Conservation (phyloP, 2,329 filamentous ascomycete species). For the Penicillium digitatum region DNA sequence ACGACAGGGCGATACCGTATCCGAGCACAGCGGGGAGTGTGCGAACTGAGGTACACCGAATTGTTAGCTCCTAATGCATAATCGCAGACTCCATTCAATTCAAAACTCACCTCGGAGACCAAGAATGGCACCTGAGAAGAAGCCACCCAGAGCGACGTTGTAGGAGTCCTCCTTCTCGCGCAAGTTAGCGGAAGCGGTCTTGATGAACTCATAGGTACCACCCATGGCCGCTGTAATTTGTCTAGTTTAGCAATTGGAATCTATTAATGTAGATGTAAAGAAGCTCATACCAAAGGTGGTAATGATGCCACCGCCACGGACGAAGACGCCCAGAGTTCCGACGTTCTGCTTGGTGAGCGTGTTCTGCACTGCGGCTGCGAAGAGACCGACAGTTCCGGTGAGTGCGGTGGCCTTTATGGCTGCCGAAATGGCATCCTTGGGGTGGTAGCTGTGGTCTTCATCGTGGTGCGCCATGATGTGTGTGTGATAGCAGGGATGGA, state of each 20-base stretch:
- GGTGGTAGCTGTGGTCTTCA: slow-evolving; percentile 58
- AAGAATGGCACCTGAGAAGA: slow-evolving; percentile 67
- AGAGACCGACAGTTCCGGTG: slow-evolving; percentile 64
- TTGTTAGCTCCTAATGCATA: slow-evolving; percentile 15
- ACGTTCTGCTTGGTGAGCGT: slow-evolving; percentile 78
- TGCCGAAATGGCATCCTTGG: slow-evolving; percentile 68
- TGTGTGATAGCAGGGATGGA: slow-evolving; percentile 22
- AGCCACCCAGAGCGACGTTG: slow-evolving; percentile 72
- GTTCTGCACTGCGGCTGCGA: slow-evolving; percentile 78
- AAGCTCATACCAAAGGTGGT: slow-evolving; percentile 58
- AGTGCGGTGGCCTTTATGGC: slow-evolving; percentile 62
- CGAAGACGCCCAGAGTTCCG: slow-evolving; percentile 75
- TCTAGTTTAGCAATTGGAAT: slow-evolving; percentile 11
- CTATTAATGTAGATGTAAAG: slow-evolving; percentile 7
- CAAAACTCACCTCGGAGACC: slow-evolving; percentile 63
- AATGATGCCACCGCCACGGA: slow-evolving; percentile 71
- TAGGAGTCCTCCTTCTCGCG: slow-evolving; percentile 76
- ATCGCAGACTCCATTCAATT: neutral
- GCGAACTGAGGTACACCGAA: slow-evolving; percentile 45
- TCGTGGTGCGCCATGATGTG: slow-evolving; percentile 48
- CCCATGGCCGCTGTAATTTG: slow-evolving; percentile 61
- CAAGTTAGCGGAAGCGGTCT: slow-evolving; percentile 74
- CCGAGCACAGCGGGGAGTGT: slow-evolving; percentile 68
- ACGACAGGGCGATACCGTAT: slow-evolving; percentile 58
- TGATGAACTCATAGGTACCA: slow-evolving; percentile 73